A percentile compares a stretch with the other conserved stretches of the same genome.
phyloP scores from a whole-genome alignment of 2,329 filamentous ascomycete species.

The Thermothelomyces thermophilus region DNA sequence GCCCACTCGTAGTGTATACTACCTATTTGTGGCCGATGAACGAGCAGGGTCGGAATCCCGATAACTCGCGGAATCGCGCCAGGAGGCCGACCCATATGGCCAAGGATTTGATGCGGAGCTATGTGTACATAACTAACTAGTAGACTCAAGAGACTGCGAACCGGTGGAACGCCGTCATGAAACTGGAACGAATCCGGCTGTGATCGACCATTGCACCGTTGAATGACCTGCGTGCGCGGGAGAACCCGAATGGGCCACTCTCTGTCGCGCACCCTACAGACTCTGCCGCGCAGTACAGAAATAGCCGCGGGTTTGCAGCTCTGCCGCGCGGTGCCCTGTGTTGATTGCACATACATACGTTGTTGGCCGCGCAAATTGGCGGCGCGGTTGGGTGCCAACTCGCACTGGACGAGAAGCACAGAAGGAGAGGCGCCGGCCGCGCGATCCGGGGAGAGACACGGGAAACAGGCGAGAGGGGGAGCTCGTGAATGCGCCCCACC shows the following conservation, averaged over 20 bases:
- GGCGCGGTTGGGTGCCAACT: background rate
- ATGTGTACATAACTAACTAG: too few relatives aligned
- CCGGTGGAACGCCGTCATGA: slow-evolving; percentile 2
- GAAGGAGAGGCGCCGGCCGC: background rate
- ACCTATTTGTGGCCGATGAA: background rate
- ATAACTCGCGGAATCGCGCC: slow-evolving; percentile 1
- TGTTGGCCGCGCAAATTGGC: background rate
- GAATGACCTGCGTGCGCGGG: slow-evolving; percentile 10
- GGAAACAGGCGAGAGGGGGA: background rate
- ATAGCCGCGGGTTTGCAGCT: too few relatives aligned
- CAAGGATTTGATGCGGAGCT: slow-evolving; percentile 6
- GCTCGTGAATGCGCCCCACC: background rate
- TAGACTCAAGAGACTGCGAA: background rate
- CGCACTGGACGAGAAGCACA: background rate
- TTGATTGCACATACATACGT: too few relatives aligned
- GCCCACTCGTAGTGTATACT: too few relatives aligned
- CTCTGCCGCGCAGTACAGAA: background rate
- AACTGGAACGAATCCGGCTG: slow-evolving; percentile 8
- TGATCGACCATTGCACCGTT: slow-evolving; percentile 12
- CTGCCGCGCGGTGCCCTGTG: too few relatives aligned
- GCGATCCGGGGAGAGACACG: slow-evolving; percentile 1
- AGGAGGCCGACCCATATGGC: background rate
- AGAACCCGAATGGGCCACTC: slow-evolving; percentile 1
- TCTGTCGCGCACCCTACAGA: background rate
- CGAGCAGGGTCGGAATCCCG: background rate